A percentile compares a stretch with the other conserved stretches of the same genome.
Evolutionary conservation across 495 filamentous ascomycete genomes (phyloP).

Genomic region (Choiromyces venosus): DNA sequence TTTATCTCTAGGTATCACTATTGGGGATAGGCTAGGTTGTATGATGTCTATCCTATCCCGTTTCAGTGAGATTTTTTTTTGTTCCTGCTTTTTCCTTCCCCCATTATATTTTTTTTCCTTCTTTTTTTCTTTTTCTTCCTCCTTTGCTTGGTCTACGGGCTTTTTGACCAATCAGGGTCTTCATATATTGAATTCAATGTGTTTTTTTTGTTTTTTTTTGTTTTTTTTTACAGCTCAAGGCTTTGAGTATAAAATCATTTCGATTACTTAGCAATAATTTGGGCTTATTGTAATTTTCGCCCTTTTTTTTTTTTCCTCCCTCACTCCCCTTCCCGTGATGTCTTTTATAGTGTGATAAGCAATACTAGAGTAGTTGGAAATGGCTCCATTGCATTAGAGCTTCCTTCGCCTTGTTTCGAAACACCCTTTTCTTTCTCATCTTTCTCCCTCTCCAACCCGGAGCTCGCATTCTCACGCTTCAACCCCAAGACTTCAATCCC

Average conservation of each 20-base stretch:
- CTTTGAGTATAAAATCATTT: not conserved
- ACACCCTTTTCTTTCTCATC: not conserved
- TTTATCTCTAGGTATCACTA: not conserved
- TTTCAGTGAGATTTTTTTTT: not conserved
- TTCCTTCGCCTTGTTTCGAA: constrained; percentile 1
- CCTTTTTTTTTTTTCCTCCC: not conserved
- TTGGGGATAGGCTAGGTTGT: not conserved
- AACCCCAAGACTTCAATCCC: not conserved
- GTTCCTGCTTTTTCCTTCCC: not conserved
- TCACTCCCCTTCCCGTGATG: not conserved
- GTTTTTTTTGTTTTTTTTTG: no score
- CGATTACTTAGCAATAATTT: not conserved
- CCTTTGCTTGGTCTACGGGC: not conserved
- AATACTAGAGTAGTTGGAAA: not conserved
- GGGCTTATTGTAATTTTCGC: not conserved
- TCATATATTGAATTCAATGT: not conserved
- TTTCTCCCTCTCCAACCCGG: not conserved
- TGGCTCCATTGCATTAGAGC: not conserved
- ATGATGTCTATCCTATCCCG: not conserved
- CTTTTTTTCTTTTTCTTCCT: not conserved
- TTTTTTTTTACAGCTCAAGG: not conserved
- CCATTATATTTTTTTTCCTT: not conserved
- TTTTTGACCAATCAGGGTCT: not conserved
- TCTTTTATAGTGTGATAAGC: not conserved
- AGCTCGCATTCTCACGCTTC: not conserved